phyloP scores from a whole-genome alignment of 805 yeast species.

The Metschnikowia reukaufii region DNA sequence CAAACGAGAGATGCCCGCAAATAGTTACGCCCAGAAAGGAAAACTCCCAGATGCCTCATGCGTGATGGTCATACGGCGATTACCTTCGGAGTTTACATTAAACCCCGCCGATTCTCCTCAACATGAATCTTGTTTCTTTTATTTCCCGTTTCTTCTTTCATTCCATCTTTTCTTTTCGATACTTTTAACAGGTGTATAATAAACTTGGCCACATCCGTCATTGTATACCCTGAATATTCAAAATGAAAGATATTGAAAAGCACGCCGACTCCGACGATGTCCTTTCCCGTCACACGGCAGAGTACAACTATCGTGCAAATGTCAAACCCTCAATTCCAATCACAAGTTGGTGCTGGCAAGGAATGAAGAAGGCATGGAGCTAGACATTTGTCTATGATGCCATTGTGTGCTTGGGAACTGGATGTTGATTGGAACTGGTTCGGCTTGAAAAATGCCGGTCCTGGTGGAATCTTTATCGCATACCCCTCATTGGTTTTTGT shows the following conservation, averaged over 20 bases:
- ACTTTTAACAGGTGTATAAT: background rate
- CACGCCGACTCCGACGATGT: slow-evolving; percentile 30
- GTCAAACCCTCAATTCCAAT: slow-evolving; percentile 41
- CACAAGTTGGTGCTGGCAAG: slow-evolving; percentile 43
- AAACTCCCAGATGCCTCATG: background rate
- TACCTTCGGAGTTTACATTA: background rate
- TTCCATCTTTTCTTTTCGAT: background rate
- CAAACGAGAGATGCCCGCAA: slow-evolving; percentile 4
- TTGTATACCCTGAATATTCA: background rate
- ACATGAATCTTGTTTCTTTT: background rate
- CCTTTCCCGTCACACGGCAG: slow-evolving; percentile 45
- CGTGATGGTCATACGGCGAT: background rate
- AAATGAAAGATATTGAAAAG: slow-evolving; percentile 20
- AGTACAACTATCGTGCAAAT: slow-evolving; percentile 48
- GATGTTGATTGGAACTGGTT: slow-evolving; percentile 75
- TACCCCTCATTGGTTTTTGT: slow-evolving; percentile 77
- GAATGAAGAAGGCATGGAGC: slow-evolving; percentile 41
- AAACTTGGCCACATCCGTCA: background rate
- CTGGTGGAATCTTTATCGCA: slow-evolving; percentile 60
- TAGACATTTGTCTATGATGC: slow-evolving; percentile 70
- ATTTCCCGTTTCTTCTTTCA: background rate
- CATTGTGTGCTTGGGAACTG: slow-evolving; percentile 83
- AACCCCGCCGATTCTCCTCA: background rate
- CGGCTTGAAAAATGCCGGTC: slow-evolving; percentile 70
- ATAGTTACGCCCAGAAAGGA: slow-evolving; percentile 7